These are phyloP conservation scores for Poterioochromonas sp. DNA, from an alignment of 352 stramenopile species.

Conservation along the genomic window DNA sequence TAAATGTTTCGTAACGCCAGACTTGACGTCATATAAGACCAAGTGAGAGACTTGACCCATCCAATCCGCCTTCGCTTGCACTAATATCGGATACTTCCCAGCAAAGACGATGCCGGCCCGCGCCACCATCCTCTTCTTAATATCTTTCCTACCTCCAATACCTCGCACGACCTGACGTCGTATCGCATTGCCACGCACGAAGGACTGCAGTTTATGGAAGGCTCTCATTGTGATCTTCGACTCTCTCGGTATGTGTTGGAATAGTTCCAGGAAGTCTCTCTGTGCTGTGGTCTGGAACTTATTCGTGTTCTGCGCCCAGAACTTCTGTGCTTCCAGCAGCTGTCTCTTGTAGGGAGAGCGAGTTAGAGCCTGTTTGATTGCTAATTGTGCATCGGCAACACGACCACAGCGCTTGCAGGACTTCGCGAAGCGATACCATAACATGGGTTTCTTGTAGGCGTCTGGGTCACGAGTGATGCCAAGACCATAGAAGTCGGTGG, in stretches of 20 bases:
- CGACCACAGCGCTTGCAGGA: background rate
- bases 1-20: background rate
- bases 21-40: background rate
- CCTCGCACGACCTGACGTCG: background rate
- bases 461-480: background rate
- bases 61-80: background rate
- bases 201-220: background rate
- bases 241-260: background rate
- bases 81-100: background rate
- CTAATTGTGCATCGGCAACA: background rate
- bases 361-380: background rate
- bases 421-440: slow-evolving; percentile 25
- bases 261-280: background rate
- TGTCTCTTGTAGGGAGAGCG: background rate
- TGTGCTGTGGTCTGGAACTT: background rate
- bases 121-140: background rate
- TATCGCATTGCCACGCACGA: background rate
- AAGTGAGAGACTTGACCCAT: background rate
- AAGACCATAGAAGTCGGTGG: slow-evolving; percentile 21
- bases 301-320: no score
- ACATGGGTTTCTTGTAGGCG: background rate
- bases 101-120: background rate
- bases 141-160: background rate
- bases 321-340: background rate
- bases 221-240: background rate